Percentiles rank a stretch among this genome's conserved stretches.
phyloP scores from a whole-genome alignment of 2,329 filamentous ascomycete species.

The Septoria petroselini region DNA sequence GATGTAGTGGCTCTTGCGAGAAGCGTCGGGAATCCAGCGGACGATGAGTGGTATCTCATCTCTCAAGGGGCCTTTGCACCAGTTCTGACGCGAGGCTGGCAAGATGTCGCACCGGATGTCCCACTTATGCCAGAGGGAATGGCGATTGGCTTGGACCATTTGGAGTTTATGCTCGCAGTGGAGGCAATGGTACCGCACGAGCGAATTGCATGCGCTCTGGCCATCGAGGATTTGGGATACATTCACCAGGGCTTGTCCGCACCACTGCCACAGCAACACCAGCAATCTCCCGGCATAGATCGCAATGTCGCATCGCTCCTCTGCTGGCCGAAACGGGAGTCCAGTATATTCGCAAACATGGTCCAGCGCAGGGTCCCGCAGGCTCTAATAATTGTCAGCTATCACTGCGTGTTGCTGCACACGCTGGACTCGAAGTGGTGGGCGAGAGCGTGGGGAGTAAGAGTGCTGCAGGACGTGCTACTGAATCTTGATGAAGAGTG shows the following conservation, averaged over 20 bases:
- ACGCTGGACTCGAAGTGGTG: conserved; percentile 33
- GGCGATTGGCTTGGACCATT: conserved; percentile 34
- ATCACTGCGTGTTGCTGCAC: conserved; percentile 34
- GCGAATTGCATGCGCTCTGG: conserved; percentile 27
- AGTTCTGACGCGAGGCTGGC: conserved; percentile 30
- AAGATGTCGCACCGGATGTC: conserved; percentile 19
- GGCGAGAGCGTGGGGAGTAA: conserved; percentile 29
- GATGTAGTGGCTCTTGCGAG: conserved; percentile 32
- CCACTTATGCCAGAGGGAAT: conserved; percentile 29
- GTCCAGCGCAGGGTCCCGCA: conserved; percentile 32
- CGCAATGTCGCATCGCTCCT: conserved; percentile 32
- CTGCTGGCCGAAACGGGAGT: conserved; percentile 35
- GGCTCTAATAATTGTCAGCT: conserved; percentile 33
- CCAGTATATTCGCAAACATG: conserved; percentile 27
- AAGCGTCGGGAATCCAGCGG: conserved; percentile 28
- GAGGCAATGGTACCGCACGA: conserved; percentile 34
- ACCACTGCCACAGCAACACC: conserved; percentile 8
- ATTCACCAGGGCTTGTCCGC: conserved; percentile 27
- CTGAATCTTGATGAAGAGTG: conserved; percentile 28
- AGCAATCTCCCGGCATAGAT: conserved; percentile 15
- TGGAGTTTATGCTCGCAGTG: conserved; percentile 35
- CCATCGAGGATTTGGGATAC: conserved; percentile 28
- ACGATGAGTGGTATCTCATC: conserved; percentile 32
- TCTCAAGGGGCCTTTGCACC: conserved; percentile 34
- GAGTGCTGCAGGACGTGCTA: conserved; percentile 31